Base-by-base conservation (phyloP, 139 green algal species). In the Volvox reticuliferus region DNA sequence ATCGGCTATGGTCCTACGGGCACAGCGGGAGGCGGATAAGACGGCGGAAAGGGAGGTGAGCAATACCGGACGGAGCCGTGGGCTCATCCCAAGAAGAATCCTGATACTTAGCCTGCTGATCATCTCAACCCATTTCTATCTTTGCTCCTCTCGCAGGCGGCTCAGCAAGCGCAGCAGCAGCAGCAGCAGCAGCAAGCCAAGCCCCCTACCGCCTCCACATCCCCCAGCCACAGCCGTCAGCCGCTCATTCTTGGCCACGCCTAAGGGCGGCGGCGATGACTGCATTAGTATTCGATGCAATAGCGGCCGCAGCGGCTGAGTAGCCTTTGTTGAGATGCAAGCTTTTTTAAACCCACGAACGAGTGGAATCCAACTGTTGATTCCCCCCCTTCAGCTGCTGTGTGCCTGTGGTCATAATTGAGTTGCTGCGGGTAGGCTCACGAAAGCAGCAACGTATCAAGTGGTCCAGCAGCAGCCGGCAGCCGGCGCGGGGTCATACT, bases 161-260 rank as follows among this genome's bases (percentile, higher is more conserved):
- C 65, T 73, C 65, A 28, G 65, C 21, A 73, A 73, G 21, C 21
- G 65, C 65, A 73, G 12, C 21, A 24, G 21, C 79, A 82, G 76
- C 76, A n/a, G 79, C 79, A 83, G 77, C 77, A 32, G 77, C 33
- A 79, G 28, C 71, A 79, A 20, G 26, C 71, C 71, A 79, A 63
- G 76, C 16, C 76, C 16, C 1, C 28, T 18, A 20, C 71, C 16
- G 26, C n/a, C 80, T 1, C 30, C 80, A 73, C 50, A 9, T 55
- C 9, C 44, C 9, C 44, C 80, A 50, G 22, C 80, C 78, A 81
- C 1, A 17, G 19, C 32, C 75, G 75, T 17, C 80, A 86, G 80
- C 80, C 80, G 28, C 80, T 86, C 26, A 86, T 86, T 61, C 80
- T 44, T 9, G 80, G 80, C 50, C 80, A 86, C 28, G 80, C 80